Percentiles rank a stretch among this genome's conserved stretches.
phyloP scores from a whole-genome alignment of 495 filamentous ascomycete species.

The Talaromyces stipitatus region DNA sequence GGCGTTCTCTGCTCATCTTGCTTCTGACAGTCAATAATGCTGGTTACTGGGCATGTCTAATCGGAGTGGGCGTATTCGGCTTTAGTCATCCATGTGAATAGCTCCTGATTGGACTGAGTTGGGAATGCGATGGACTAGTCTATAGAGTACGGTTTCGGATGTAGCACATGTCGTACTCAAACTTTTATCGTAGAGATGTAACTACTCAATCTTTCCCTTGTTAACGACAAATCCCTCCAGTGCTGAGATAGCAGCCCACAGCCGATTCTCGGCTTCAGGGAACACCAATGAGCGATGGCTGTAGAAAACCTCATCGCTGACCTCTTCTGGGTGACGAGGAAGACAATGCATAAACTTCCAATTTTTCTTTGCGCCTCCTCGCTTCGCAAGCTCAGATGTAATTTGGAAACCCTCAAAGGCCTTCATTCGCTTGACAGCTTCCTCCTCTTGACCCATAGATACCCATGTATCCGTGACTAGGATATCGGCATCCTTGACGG shows the following conservation, averaged over 20 bases:
- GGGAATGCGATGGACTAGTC: not conserved
- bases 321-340: conserved; percentile 90
- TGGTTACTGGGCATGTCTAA: too few relatives aligned
- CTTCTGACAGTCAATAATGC: too few relatives aligned
- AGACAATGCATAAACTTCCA: conserved; percentile 99
- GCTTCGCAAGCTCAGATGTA: conserved; percentile 68
- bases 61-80: not conserved
- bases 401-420: conserved; percentile 89
- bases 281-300: conserved; percentile 75
- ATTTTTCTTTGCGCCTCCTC: conserved; percentile 75
- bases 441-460: conserved; percentile 92
- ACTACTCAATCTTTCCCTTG: conserved; percentile 61
- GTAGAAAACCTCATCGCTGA: conserved; percentile 91
- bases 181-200: not conserved
- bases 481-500: conserved; percentile 80
- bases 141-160: too few relatives aligned
- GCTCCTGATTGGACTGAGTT: not conserved
- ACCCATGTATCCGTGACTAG: conserved; percentile 96
- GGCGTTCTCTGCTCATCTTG: too few relatives aligned
- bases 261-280: conserved; percentile 84
- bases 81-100: too few relatives aligned
- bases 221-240: conserved; percentile 89
- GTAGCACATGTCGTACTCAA: too few relatives aligned
- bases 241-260: conserved; percentile 83
- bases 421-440: conserved; percentile 63